phyloP scores from a whole-genome alignment of 345 rosid species.

The Gossypium ekmanianum region DNA sequence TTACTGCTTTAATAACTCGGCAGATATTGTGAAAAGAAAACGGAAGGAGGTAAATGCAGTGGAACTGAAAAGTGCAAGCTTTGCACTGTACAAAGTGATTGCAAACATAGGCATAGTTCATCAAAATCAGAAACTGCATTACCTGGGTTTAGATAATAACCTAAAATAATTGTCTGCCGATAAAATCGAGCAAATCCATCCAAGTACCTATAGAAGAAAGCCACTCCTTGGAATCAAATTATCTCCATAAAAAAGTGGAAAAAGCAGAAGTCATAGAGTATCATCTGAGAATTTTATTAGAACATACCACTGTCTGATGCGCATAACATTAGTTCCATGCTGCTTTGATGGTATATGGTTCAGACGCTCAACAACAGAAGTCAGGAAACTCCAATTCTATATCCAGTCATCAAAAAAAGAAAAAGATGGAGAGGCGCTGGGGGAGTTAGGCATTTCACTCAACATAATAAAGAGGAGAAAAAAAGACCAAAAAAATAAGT shows the following conservation, averaged over 20 bases:
- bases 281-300: not conserved
- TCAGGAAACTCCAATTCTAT: conserved; percentile 79
- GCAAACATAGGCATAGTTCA: conserved; percentile 7
- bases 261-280: not conserved
- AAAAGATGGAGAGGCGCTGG: not conserved
- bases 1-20: not conserved
- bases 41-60: not conserved
- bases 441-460: conserved; percentile 4
- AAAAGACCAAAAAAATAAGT: conserved; percentile 14
- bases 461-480: conserved; percentile 1
- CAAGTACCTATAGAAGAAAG: conserved; percentile 56
- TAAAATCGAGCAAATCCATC: conserved; percentile 73
- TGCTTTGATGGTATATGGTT: conserved; percentile 69
- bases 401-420: conserved; percentile 21
- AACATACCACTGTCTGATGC: conserved; percentile 74
- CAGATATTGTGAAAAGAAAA: conserved; percentile 4
- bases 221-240: conserved; percentile 3
- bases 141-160: conserved; percentile 86
- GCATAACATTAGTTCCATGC: conserved; percentile 84
- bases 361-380: conserved; percentile 56
- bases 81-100: not conserved
- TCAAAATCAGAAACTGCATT: conserved; percentile 9
- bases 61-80: not conserved
- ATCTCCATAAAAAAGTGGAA: not conserved
- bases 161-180: conserved; percentile 71